Percentiles rank a stretch among this genome's conserved stretches.
Evolutionary conservation across 352 stramenopile species (phyloP).

Genomic region (Globisporangium emineosum): DNA sequence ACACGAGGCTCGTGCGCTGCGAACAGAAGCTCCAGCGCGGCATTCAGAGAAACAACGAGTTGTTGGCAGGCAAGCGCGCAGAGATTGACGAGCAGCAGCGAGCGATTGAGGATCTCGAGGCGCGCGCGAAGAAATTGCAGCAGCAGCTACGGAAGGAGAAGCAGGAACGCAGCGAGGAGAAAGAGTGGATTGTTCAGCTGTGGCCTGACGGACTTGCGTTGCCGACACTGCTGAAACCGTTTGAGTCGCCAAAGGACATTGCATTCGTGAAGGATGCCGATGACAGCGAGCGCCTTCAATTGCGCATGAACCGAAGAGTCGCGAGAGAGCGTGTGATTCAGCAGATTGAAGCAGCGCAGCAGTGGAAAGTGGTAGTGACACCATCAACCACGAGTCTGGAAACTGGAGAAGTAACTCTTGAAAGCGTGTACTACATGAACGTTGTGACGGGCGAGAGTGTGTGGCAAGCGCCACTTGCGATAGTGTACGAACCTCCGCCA

Average conservation of each 20-base stretch:
- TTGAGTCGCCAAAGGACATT: slow-evolving; percentile 17
- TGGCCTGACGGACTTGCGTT: slow-evolving; percentile 59
- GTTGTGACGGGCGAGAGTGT: slow-evolving; percentile 43
- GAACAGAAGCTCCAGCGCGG: slow-evolving; percentile 2
- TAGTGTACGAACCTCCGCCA: slow-evolving; percentile 52
- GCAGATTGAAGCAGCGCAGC: slow-evolving; percentile 35
- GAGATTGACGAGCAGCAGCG: neutral
- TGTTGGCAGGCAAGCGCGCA: neutral
- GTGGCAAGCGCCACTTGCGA: slow-evolving; percentile 52
- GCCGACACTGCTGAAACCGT: slow-evolving; percentile 50
- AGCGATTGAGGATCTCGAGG: slow-evolving; percentile 11
- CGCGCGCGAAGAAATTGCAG: slow-evolving; percentile 20
- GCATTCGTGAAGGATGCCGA: slow-evolving; percentile 25
- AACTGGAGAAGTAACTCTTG: slow-evolving; percentile 2
- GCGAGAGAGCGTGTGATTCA: slow-evolving; percentile 36
- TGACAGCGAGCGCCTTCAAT: slow-evolving; percentile 29
- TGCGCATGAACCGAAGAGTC: slow-evolving; percentile 34
- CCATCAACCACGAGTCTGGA: slow-evolving; percentile 13
- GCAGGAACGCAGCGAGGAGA: slow-evolving; percentile 52
- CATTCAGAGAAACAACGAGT: neutral
- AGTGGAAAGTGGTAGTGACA: slow-evolving; percentile 53
- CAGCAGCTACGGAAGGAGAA: slow-evolving; percentile 30
- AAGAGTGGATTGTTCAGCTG: slow-evolving; percentile 56
- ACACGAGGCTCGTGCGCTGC: slow-evolving; percentile 10
- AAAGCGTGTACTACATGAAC: slow-evolving; percentile 59